These are phyloP conservation scores for Penicillium steckii DNA, from an alignment of 495 filamentous ascomycete species.

Conservation along the genomic window DNA sequence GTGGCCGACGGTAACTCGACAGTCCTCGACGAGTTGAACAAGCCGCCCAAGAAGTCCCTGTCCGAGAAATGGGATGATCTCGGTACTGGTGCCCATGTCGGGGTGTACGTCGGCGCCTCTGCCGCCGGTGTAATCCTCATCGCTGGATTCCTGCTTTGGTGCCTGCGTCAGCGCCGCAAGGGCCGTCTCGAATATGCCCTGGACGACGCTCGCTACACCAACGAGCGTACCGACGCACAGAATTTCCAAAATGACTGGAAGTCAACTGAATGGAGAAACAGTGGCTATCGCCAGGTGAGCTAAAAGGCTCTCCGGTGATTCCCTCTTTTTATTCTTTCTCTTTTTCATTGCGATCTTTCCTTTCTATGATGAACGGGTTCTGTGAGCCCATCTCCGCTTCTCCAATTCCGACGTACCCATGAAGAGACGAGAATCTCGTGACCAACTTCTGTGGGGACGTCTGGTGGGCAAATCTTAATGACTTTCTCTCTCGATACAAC, in stretches of 20 bases:
- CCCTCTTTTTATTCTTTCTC: background rate
- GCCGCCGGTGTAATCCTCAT: slow-evolving; percentile 52
- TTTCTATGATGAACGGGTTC: slow-evolving; percentile 16
- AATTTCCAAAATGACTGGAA: slow-evolving; percentile 49
- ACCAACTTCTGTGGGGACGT: background rate
- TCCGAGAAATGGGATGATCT: slow-evolving; percentile 61
- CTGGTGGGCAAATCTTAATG: slow-evolving; percentile 11
- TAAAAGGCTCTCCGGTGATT: background rate
- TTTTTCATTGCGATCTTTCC: background rate
- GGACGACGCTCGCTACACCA: slow-evolving; percentile 52
- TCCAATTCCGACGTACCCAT: slow-evolving; percentile 7
- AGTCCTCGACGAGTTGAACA: slow-evolving; percentile 30
- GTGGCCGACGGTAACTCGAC: slow-evolving; percentile 60
- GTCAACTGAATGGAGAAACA: slow-evolving; percentile 37
- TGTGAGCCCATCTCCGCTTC: slow-evolving; percentile 5
- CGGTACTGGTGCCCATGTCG: slow-evolving; percentile 52
- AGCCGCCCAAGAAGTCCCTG: slow-evolving; percentile 42
- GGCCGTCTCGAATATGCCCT: slow-evolving; percentile 63
- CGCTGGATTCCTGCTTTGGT: slow-evolving; percentile 54
- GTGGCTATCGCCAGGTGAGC: slow-evolving; percentile 37
- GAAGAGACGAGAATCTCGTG: slow-evolving; percentile 3
- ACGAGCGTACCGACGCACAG: slow-evolving; percentile 64
- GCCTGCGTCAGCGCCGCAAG: slow-evolving; percentile 62
- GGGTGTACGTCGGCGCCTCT: slow-evolving; percentile 52
- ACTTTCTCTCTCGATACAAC: slow-evolving; percentile 12